phyloP scores from a whole-genome alignment of 768 basidiomycete species.

The Favolaschia claudopus region DNA sequence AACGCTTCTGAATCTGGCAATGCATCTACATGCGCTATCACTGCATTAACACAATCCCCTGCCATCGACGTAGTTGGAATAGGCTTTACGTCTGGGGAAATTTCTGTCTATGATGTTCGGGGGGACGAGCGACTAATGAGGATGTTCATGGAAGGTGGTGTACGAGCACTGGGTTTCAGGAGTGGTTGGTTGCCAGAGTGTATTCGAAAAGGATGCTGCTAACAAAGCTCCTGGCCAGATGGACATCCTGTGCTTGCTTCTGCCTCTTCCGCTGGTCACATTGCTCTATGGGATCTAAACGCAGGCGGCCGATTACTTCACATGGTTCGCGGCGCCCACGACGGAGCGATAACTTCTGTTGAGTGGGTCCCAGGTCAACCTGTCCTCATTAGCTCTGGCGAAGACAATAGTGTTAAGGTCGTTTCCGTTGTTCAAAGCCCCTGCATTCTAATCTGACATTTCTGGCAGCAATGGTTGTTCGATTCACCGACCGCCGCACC shows the following conservation, averaged over 20 bases:
- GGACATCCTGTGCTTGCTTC: slow-evolving; percentile 89
- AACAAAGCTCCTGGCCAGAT: slow-evolving; percentile 55
- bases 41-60: slow-evolving; percentile 86
- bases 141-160: slow-evolving; percentile 89
- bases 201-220: neutral
- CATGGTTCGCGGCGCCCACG: slow-evolving; percentile 88
- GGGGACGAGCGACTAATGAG: slow-evolving; percentile 89
- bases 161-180: slow-evolving; percentile 83
- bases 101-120: slow-evolving; percentile 89
- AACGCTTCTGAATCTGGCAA: slow-evolving; percentile 35
- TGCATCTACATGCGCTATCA: slow-evolving; percentile 60
- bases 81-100: slow-evolving; percentile 86
- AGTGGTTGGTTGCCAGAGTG: slow-evolving; percentile 63
- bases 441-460: neutral
- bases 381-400: slow-evolving; percentile 86
- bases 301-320: slow-evolving; percentile 84
- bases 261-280: slow-evolving; percentile 84
- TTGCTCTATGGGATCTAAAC: slow-evolving; percentile 94
- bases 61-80: slow-evolving; percentile 97
- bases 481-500: slow-evolving; percentile 90
- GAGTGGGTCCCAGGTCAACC: slow-evolving; percentile 97
- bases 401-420: slow-evolving; percentile 96
- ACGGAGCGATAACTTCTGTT: slow-evolving; percentile 79
- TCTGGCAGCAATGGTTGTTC: slow-evolving; percentile 94
- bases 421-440: slow-evolving; percentile 9